phyloP scores from a whole-genome alignment of 2,329 filamentous ascomycete genomes.

The Neurospora sp. region DNA sequence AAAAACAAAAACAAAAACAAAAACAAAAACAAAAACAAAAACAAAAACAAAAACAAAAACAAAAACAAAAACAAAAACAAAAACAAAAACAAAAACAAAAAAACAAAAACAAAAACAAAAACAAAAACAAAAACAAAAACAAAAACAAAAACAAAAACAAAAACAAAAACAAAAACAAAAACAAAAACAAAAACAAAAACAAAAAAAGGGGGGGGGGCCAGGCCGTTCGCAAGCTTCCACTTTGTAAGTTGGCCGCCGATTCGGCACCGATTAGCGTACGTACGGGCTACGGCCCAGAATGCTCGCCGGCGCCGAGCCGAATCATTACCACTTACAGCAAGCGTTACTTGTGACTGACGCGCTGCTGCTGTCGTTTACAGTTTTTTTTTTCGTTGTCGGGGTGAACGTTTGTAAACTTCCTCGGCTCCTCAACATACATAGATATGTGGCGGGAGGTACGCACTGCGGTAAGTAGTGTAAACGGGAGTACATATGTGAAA shows the following conservation, averaged over 20 bases:
- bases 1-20: background rate
- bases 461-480: background rate
- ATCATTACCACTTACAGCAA: background rate
- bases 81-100: too few relatives aligned
- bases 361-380: background rate
- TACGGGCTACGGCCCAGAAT: background rate
- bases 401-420: too few relatives aligned
- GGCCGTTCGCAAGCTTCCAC: background rate
- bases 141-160: too few relatives aligned
- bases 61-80: too few relatives aligned
- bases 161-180: background rate
- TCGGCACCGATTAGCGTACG: background rate
- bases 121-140: too few relatives aligned
- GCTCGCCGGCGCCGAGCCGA: background rate
- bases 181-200: background rate
- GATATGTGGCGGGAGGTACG: background rate
- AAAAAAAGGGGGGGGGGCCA: background rate
- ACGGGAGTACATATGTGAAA: background rate
- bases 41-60: too few relatives aligned
- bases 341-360: background rate
- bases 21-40: too few relatives aligned
- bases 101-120: too few relatives aligned
- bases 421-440: too few relatives aligned
- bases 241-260: background rate
- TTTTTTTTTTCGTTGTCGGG: background rate